Conservation (phyloP, 345 rosid genomes). For the Mercurialis annua region DNA sequence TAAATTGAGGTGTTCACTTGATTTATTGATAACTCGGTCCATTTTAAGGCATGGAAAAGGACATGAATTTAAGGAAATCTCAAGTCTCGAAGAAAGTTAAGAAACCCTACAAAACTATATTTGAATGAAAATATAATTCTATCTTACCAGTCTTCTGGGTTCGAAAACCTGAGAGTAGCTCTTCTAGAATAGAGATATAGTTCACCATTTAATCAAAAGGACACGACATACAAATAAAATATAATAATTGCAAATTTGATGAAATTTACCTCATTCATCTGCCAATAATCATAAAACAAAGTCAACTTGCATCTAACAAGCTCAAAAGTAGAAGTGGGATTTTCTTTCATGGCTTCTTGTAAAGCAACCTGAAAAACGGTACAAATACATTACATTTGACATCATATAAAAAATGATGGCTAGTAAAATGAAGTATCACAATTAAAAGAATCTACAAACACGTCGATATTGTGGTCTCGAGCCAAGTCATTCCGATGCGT, state of each 20-base stretch:
- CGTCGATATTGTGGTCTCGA: not conserved
- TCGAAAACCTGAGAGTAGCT: constrained; percentile 1
- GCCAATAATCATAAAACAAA: constrained; percentile 84
- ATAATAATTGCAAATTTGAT: not conserved
- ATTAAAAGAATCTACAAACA: not conserved
- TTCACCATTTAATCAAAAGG: not conserved
- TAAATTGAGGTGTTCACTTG: not conserved
- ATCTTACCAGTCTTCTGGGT: not conserved
- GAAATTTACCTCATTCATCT: constrained; percentile 73
- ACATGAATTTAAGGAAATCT: not conserved
- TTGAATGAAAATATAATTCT: not conserved
- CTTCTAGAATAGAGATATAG: not conserved
- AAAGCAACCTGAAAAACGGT: constrained; percentile 48
- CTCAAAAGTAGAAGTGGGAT: constrained; percentile 43
- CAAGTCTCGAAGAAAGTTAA: not conserved
- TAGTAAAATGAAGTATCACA: not conserved
- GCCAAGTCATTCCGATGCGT: not conserved
- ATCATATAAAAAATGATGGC: constrained; percentile 1
- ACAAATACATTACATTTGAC: constrained; percentile 8
- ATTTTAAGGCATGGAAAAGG: not conserved
- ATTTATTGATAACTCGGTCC: not conserved
- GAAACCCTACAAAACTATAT: not conserved
- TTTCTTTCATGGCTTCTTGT: constrained; percentile 37
- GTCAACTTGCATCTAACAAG: constrained; percentile 73
- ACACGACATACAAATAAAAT: not conserved